These are phyloP conservation scores for Exophiala lecanii-corni DNA, from an alignment of 2,329 filamentous ascomycete species.

Conservation along the genomic window DNA sequence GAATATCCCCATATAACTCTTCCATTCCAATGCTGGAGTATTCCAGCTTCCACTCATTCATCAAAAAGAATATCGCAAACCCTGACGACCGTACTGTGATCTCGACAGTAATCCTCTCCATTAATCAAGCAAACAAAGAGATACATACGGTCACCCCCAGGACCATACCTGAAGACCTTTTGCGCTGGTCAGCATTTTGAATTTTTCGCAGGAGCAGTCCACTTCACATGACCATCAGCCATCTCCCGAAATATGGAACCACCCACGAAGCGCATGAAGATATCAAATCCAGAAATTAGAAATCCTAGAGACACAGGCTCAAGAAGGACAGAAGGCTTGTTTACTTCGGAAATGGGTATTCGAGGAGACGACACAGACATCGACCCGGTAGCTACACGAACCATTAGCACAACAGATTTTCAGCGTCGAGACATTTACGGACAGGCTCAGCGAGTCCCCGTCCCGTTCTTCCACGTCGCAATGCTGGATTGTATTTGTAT, in stretches of 20 bases:
- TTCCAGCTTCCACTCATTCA: conserved; percentile 7
- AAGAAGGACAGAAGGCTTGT: conserved; percentile 21
- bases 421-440: conserved; percentile 19
- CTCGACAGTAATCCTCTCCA: too few relatives aligned
- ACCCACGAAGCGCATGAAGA: conserved; percentile 24
- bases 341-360: conserved; percentile 23
- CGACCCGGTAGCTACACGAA: conserved; percentile 12
- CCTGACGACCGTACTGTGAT: too few relatives aligned
- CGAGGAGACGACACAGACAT: conserved; percentile 15
- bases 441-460: conserved; percentile 12
- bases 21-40: neutral
- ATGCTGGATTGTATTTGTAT: conserved; percentile 18
- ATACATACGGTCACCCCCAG: too few relatives aligned
- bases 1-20: neutral
- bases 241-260: conserved; percentile 25
- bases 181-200: too few relatives aligned
- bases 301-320: conserved; percentile 22
- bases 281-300: conserved; percentile 22
- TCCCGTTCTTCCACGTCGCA: conserved; percentile 11
- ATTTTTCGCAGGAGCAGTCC: too few relatives aligned
- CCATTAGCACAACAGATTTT: conserved; percentile 20
- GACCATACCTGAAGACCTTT: too few relatives aligned
- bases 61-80: neutral
- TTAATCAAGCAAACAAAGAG: too few relatives aligned
- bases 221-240: too few relatives aligned